Evolutionary conservation across 164 flowering plant genomes (phyloP).

Genomic region (Amborella trichopoda): DNA sequence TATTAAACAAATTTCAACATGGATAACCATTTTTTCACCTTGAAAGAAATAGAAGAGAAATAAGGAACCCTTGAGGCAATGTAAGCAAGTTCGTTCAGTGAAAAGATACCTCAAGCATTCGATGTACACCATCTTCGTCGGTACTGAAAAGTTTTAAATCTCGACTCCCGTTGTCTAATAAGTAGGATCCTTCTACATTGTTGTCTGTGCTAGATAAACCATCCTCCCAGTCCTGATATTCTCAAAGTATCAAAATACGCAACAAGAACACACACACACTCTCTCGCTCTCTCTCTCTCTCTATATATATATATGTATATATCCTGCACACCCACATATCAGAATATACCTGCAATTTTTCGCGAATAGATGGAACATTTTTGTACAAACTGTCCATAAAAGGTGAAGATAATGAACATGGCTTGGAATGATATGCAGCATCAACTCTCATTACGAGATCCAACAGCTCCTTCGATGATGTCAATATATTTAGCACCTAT

Average conservation of each 20-base stretch:
- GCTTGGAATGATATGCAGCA: slow-evolving; percentile 45
- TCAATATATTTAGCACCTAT: slow-evolving; percentile 50
- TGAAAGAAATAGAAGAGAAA: neutral
- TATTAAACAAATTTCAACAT: no score
- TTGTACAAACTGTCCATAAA: slow-evolving; percentile 23
- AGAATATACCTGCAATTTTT: slow-evolving; percentile 53
- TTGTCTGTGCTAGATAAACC: slow-evolving; percentile 53
- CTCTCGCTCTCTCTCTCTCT: neutral
- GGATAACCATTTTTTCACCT: no score
- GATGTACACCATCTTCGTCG: slow-evolving; percentile 82
- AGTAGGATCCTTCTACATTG: slow-evolving; percentile 82
- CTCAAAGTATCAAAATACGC: neutral
- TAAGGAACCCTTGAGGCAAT: neutral
- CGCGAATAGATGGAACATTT: slow-evolving; percentile 55
- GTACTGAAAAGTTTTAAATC: slow-evolving; percentile 58
- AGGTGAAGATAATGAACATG: slow-evolving; percentile 29
- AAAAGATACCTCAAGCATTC: slow-evolving; percentile 70
- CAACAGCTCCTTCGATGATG: slow-evolving; percentile 52
- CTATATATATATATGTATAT: neutral
- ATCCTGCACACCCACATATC: neutral
- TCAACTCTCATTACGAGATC: slow-evolving; percentile 59
- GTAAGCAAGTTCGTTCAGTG: neutral
- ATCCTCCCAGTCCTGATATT: slow-evolving; percentile 82
- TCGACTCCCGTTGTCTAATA: slow-evolving; percentile 78
- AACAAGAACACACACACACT: neutral